Conservation (phyloP, 257 asterid genomes). For the Fraxinus cuspidata region DNA sequence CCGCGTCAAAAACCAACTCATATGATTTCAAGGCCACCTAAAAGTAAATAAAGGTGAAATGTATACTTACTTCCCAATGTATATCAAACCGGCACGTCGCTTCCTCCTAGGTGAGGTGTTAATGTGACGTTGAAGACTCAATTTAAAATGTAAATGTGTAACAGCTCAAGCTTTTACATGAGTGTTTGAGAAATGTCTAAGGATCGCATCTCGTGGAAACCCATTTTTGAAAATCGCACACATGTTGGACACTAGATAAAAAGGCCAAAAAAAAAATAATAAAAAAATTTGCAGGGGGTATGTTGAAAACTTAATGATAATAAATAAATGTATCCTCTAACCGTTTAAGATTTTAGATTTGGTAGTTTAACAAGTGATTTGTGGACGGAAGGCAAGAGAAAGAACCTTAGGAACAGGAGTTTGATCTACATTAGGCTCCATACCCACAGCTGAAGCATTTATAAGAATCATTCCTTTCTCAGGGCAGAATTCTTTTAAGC, state of each 20-base stretch:
- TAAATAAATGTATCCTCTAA: not conserved
- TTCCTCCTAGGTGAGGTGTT: no score
- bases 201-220: no score
- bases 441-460: constrained; percentile 69
- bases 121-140: no score
- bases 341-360: not conserved
- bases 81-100: not conserved
- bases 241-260: not conserved
- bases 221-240: not conserved
- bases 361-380: not conserved
- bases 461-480: constrained; percentile 75
- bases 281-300: not conserved
- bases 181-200: not conserved
- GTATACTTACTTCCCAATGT: not conserved
- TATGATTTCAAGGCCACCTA: constrained; percentile 56
- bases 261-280: not conserved
- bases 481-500: constrained; percentile 39
- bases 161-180: not conserved
- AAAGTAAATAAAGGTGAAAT: not conserved
- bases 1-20: constrained; percentile 69
- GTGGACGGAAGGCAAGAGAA: not conserved
- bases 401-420: constrained; percentile 64
- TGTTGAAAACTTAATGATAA: not conserved
- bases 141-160: no score
- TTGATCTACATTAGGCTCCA: constrained; percentile 57